Evolutionary conservation across 805 yeast genomes (phyloP), one percentile per base, ranked within the genome.

Genomic region (Yarrowia porcina): DNA sequence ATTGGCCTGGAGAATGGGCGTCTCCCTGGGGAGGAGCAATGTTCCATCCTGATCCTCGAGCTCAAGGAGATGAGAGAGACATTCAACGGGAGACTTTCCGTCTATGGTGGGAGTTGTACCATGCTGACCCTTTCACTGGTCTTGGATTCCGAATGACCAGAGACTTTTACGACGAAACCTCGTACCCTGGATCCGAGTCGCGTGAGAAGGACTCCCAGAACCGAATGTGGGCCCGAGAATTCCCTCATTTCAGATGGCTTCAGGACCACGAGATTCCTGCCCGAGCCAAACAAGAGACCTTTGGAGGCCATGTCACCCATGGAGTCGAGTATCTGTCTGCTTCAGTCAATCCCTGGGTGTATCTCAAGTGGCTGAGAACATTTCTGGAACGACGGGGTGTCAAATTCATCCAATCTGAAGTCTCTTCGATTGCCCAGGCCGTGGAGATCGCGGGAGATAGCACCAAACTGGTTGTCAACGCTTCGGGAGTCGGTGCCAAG

Each of bases 21-120:
- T 66, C 68, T 42, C 68, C 68, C 15, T 67, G 66, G 67, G 69
- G 69, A n/a, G 69, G 69, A 8, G 69, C 69, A 20, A 56, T 67
- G 33, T 66, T 65, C 54, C 54, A 32, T 18, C 60, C 60, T 2
- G 45, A 35, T 12, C 60, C 60, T 12, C 36, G 45, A 25, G 60
- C 45, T 5, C 33, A 35, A 13, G 45, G 45, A 5, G 42, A 38
- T 33, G 45, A 38, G 13, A 62, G 52, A 17, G 20, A 25, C 38
- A 42, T 63, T 33, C 64, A 65, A 56, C 25, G 44, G 32, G 65
- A 63, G 52, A 62, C 66, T 17, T 62, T 61, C 64, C 36, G 67
- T 35, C 49, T 57, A 33, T 57, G 66, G 33, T 66, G 66, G 69
- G 62, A 41, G 52, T 28, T 66, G 32, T 61, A 63, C 30, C 47